These are phyloP conservation scores for Hypomyces perniciosus DNA, from an alignment of 2,329 filamentous ascomycete genomes.

Conservation along the genomic window DNA sequence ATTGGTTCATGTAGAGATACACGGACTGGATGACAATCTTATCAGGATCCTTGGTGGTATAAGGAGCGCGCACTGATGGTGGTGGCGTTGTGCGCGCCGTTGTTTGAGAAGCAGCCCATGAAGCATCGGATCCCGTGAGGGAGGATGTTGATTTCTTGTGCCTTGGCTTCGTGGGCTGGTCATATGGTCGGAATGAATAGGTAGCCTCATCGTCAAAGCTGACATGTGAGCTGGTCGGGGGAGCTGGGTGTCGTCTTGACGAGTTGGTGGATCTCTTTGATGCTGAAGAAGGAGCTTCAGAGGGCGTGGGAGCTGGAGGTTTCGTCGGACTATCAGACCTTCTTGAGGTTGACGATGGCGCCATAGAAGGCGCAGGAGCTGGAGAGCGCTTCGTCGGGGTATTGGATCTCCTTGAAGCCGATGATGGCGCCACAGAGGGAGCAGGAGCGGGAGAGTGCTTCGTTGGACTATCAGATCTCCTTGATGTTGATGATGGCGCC, in stretches of 20 bases:
- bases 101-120: slow-evolving; percentile 77
- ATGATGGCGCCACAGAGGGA: slow-evolving; percentile 7
- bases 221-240: slow-evolving; percentile 49
- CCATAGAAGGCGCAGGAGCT: slow-evolving; percentile 36
- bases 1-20: slow-evolving; percentile 86
- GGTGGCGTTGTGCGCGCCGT: slow-evolving; percentile 81
- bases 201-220: slow-evolving; percentile 55
- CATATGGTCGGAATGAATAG: slow-evolving; percentile 61
- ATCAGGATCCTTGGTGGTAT: slow-evolving; percentile 83
- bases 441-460: slow-evolving; percentile 10
- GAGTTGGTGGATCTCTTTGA: slow-evolving; percentile 5
- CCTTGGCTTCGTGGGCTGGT: slow-evolving; percentile 42
- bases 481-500: too few species aligned
- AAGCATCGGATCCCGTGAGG: slow-evolving; percentile 69
- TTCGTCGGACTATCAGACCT: slow-evolving; percentile 5
- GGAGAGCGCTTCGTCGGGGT: slow-evolving; percentile 20
- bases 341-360: too few species aligned
- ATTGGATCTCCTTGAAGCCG: slow-evolving; percentile 12
- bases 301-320: slow-evolving; percentile 39
- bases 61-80: slow-evolving; percentile 69
- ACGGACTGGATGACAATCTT: slow-evolving; percentile 95
- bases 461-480: slow-evolving; percentile 2
- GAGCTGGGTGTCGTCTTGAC: slow-evolving; percentile 29
- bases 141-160: slow-evolving; percentile 50
- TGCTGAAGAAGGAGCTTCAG: too few species aligned